Evolutionary conservation across 768 basidiomycete species (phyloP).

Genomic region (Boletus edulis): DNA sequence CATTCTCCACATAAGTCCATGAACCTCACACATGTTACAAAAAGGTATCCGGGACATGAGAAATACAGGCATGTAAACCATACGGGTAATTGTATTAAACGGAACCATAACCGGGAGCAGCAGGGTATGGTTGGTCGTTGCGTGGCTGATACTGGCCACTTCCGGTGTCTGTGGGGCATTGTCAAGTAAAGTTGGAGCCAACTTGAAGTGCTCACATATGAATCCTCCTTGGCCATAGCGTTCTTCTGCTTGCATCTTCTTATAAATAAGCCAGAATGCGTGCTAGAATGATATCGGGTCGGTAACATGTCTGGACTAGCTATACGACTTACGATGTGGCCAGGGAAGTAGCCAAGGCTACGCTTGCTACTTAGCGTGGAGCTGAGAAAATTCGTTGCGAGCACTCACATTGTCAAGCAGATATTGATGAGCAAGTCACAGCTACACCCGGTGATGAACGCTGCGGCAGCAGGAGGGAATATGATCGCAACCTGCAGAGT

Average conservation of each 20-base stretch:
- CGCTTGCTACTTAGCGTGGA: background rate
- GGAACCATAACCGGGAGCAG: conserved; percentile 37
- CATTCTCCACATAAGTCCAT: no score
- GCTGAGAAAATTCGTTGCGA: background rate
- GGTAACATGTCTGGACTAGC: background rate
- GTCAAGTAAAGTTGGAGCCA: background rate
- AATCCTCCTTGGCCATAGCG: conserved; percentile 76
- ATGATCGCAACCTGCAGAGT: conserved; percentile 65
- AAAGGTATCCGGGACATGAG: no score
- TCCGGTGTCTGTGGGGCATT: conserved; percentile 30
- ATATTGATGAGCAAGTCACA: conserved; percentile 89
- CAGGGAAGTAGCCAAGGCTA: conserved; percentile 78
- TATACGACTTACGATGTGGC: conserved; percentile 42
- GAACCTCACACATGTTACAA: no score
- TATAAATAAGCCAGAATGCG: conserved; percentile 89
- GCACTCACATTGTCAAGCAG: conserved; percentile 65
- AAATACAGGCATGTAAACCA: background rate
- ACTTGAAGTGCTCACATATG: conserved; percentile 57
- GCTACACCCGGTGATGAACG: conserved; percentile 75
- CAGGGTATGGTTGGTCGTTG: conserved; percentile 16
- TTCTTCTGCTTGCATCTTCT: conserved; percentile 86
- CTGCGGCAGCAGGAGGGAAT: conserved; percentile 80
- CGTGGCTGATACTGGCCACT: conserved; percentile 38
- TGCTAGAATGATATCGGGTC: conserved; percentile 40
- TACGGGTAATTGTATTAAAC: conserved; percentile 2